phyloP scores from a whole-genome alignment of 2,329 filamentous ascomycete genomes.

The Magnaporthiopsis incrustans region DNA sequence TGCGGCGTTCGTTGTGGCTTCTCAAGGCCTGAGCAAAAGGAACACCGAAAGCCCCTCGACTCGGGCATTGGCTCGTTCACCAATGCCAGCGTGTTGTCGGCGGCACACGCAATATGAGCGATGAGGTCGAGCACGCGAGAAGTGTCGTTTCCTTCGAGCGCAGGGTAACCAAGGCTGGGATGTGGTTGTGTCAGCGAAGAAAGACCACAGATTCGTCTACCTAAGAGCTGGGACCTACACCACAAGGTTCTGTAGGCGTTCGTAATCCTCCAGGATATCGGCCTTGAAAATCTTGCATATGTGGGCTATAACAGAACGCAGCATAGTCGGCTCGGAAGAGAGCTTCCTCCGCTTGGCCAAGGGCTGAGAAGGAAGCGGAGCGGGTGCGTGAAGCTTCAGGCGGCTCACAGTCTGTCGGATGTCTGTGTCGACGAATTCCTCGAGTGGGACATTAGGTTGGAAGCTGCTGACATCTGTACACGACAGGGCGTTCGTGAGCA shows the following conservation, averaged over 20 bases:
- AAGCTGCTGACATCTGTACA: slow-evolving; percentile 1
- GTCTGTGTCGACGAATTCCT: slow-evolving; percentile 13
- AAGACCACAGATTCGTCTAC: background rate
- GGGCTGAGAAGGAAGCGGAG: slow-evolving; percentile 1
- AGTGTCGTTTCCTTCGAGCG: slow-evolving; percentile 14
- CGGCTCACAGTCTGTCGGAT: slow-evolving; percentile 12
- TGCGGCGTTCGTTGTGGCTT: slow-evolving; percentile 7
- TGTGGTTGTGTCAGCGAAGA: background rate
- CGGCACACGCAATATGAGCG: slow-evolving; percentile 49
- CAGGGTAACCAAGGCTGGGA: slow-evolving; percentile 14
- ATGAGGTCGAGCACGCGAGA: slow-evolving; percentile 33
- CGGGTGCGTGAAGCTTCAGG: slow-evolving; percentile 4
- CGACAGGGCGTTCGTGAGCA: slow-evolving; percentile 13
- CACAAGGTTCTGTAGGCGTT: slow-evolving; percentile 4
- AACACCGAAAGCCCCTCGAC: slow-evolving; percentile 12
- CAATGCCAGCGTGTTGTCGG: slow-evolving; percentile 33
- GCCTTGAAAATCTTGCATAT: slow-evolving; percentile 10
- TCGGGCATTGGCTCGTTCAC: slow-evolving; percentile 4
- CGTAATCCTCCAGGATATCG: background rate
- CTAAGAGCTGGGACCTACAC: background rate
- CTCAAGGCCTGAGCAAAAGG: slow-evolving; percentile 2
- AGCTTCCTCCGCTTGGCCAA: slow-evolving; percentile 14
- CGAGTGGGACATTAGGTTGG: slow-evolving; percentile 7
- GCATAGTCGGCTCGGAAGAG: slow-evolving; percentile 5
- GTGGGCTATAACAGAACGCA: slow-evolving; percentile 6